A percentile compares a stretch with the other conserved stretches of the same genome.
These are phyloP conservation scores for Sporobolomyces roseus DNA, from an alignment of 768 basidiomycete species.

Conservation along the genomic window DNA sequence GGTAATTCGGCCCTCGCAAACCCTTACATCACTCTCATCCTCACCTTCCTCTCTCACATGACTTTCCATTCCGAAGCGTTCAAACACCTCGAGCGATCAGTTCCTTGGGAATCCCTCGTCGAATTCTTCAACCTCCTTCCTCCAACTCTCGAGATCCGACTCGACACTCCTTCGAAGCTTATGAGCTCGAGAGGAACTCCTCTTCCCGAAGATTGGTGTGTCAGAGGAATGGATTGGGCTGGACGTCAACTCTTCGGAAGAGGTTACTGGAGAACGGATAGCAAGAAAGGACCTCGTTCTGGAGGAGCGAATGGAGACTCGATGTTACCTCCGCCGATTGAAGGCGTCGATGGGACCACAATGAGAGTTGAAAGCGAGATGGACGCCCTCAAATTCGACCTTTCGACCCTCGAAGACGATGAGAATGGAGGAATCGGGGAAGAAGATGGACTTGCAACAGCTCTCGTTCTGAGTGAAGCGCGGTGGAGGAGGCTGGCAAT, in stretches of 20 bases:
- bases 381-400: constrained; percentile 59
- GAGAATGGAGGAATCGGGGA: neutral
- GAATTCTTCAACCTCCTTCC: constrained; percentile 61
- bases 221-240: constrained; percentile 96
- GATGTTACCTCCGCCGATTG: constrained; percentile 43
- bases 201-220: constrained; percentile 87
- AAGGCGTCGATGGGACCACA: constrained; percentile 57
- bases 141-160: constrained; percentile 38
- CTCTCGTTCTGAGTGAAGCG: constrained; percentile 52
- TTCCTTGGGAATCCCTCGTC: constrained; percentile 80
- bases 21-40: constrained; percentile 76
- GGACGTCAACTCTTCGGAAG: constrained; percentile 83
- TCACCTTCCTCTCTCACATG: constrained; percentile 82
- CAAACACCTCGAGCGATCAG: constrained; percentile 63
- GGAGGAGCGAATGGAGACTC: constrained; percentile 12
- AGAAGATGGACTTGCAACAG: constrained; percentile 50
- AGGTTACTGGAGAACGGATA: constrained; percentile 80
- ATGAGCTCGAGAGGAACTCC: constrained; percentile 58
- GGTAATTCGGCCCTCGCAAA: constrained; percentile 59
- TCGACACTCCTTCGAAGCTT: constrained; percentile 56
- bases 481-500: constrained; percentile 76
- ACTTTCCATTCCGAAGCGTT: constrained; percentile 63
- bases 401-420: constrained; percentile 49
- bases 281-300: neutral
- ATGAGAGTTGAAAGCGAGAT: constrained; percentile 57